These are phyloP conservation scores for Stagonosporopsis chrysanthemi DNA, from an alignment of 2,329 filamentous ascomycete genomes.

Conservation along the genomic window DNA sequence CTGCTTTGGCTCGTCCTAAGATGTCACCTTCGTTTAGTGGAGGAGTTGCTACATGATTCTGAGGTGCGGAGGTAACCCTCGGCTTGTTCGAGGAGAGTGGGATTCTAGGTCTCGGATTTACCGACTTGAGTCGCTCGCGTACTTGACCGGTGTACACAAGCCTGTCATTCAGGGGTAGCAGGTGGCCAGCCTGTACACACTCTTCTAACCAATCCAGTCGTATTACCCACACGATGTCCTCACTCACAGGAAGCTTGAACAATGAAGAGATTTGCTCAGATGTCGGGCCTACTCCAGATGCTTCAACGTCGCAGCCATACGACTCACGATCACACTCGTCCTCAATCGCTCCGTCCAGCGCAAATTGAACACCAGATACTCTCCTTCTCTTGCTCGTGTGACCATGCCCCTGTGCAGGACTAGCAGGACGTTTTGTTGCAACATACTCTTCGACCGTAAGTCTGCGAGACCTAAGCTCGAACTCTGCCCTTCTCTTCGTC, in stretches of 20 bases:
- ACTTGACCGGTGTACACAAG: constrained; percentile 61
- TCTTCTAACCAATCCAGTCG: constrained; percentile 63
- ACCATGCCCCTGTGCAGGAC: constrained; percentile 22
- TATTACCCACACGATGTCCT: constrained; percentile 57
- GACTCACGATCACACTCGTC: constrained; percentile 15
- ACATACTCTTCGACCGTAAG: constrained; percentile 64
- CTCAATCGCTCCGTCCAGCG: constrained; percentile 22
- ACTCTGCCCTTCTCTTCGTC: constrained; percentile 72
- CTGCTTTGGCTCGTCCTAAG: constrained; percentile 63
- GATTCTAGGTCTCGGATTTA: constrained; percentile 30
- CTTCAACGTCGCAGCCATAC: constrained; percentile 7
- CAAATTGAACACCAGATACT: constrained; percentile 8
- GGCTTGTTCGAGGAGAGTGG: constrained; percentile 19
- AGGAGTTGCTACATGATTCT: constrained; percentile 28
- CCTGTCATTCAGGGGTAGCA: constrained; percentile 58
- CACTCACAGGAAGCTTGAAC: constrained; percentile 24
- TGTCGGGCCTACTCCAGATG: neutral
- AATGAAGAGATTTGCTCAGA: constrained; percentile 8
- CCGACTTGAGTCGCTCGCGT: constrained; percentile 47
- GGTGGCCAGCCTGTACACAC: constrained; percentile 53
- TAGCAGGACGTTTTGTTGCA: constrained; percentile 28
- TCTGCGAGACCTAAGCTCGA: constrained; percentile 76
- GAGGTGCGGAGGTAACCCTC: constrained; percentile 23
- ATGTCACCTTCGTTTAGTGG: constrained; percentile 48
- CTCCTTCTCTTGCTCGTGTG: constrained; percentile 30